Evolutionary conservation across 805 yeast species (phyloP).

Genomic region (Clavispora vitiphila): DNA sequence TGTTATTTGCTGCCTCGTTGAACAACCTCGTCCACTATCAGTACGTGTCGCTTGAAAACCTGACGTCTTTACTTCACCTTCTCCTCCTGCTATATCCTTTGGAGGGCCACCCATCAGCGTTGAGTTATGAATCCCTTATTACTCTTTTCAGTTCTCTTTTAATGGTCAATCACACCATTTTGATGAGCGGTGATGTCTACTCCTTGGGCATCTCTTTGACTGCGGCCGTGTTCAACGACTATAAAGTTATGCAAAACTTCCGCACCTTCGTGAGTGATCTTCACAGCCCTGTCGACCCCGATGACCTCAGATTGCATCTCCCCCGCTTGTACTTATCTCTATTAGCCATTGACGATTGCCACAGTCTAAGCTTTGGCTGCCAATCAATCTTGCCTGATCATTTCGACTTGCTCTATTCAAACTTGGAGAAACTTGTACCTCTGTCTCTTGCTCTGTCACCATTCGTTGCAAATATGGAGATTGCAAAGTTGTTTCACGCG

Average conservation of each 20-base stretch:
- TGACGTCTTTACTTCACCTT: constrained; percentile 30
- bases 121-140: constrained; percentile 22
- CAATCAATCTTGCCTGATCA: constrained; percentile 19
- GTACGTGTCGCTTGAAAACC: constrained; percentile 25
- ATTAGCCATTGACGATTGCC: constrained; percentile 45
- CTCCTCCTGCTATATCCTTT: constrained; percentile 34
- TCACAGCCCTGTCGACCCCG: constrained; percentile 2
- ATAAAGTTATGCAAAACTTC: constrained; percentile 44
- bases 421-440: background rate
- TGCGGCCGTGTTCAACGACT: constrained; percentile 38
- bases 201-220: constrained; percentile 49
- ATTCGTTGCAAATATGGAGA: constrained; percentile 5
- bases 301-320: constrained; percentile 15
- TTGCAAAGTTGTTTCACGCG: constrained; percentile 3
- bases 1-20: constrained; percentile 38
- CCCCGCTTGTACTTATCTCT: constrained; percentile 46
- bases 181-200: constrained; percentile 56
- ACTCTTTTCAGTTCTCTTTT: constrained; percentile 28
- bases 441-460: background rate
- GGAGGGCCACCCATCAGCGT: constrained; percentile 9
- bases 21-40: constrained; percentile 34
- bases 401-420: constrained; percentile 1
- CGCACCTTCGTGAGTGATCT: constrained; percentile 19
- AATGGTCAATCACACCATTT: constrained; percentile 48
- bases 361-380: constrained; percentile 48